These are phyloP conservation scores for Grosmannia huntii DNA, from an alignment of 2,329 filamentous ascomycete species.

Conservation along the genomic window DNA sequence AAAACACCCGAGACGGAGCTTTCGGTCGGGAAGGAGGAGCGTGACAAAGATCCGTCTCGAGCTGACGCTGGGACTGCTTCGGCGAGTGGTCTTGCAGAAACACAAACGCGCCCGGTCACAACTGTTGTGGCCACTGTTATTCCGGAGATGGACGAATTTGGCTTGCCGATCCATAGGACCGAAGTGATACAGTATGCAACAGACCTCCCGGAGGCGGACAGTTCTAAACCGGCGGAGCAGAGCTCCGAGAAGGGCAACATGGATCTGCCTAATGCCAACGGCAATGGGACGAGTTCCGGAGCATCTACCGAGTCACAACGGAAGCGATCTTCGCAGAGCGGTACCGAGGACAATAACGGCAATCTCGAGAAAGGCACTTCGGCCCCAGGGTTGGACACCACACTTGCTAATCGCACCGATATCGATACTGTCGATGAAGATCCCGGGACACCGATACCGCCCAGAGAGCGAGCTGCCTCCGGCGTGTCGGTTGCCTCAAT, in stretches of 20 bases:
- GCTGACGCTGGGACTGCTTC: neutral
- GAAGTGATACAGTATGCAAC: constrained; percentile 19
- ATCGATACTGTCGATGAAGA: constrained; percentile 11
- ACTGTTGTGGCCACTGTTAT: neutral
- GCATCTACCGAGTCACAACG: constrained; percentile 9
- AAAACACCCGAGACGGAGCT: neutral
- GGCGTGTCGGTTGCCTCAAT: neutral
- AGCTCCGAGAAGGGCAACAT: constrained; percentile 8
- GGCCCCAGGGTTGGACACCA: neutral
- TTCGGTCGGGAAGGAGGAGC: neutral
- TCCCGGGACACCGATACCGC: constrained; percentile 15
- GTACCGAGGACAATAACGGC: neutral
- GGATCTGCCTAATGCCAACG: constrained; percentile 5
- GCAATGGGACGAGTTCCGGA: constrained; percentile 6
- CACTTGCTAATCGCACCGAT: neutral
- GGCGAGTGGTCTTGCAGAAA: neutral
- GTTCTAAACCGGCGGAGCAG: constrained; percentile 4
- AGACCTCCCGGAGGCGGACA: neutral
- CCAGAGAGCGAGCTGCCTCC: constrained; percentile 7
- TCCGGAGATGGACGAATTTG: constrained; percentile 57
- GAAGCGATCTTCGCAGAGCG: constrained; percentile 4
- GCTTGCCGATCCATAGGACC: constrained; percentile 45
- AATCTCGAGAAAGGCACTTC: neutral
- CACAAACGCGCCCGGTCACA: neutral
- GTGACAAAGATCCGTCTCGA: neutral